Percentiles rank a stretch among this genome's conserved stretches.
Evolutionary conservation across 2,329 filamentous ascomycete genomes (phyloP).

Genomic region (Pseudonectria foliicola): DNA sequence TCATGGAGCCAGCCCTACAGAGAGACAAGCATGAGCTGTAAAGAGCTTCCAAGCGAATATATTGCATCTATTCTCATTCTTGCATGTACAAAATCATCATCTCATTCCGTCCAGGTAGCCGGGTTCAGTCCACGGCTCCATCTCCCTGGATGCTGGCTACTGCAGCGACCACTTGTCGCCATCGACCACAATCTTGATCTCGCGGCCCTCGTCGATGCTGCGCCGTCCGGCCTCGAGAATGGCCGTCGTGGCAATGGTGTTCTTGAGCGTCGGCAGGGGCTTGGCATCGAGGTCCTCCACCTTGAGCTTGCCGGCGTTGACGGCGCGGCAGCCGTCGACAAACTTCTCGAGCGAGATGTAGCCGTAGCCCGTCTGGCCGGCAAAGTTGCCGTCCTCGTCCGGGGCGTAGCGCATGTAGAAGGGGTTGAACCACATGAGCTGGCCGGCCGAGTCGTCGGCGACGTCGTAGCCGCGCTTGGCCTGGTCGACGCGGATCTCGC

Average conservation of each 20-base stretch:
- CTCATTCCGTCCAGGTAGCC: too few species aligned
- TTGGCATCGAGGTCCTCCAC: conserved; percentile 73
- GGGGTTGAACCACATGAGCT: conserved; percentile 83
- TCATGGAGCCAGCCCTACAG: too few species aligned
- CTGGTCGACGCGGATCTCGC: conserved; percentile 86
- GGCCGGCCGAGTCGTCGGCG: conserved; percentile 66
- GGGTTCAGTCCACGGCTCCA: too few species aligned
- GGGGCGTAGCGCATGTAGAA: conserved; percentile 95
- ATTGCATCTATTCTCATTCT: not conserved
- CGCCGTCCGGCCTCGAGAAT: conserved; percentile 81
- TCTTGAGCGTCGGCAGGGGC: conserved; percentile 75
- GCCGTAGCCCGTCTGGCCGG: conserved; percentile 83
- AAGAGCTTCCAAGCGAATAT: too few species aligned
- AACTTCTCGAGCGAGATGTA: conserved; percentile 97
- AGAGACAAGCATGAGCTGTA: too few species aligned
- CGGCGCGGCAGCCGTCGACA: conserved; percentile 72
- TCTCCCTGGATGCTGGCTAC: conserved; percentile 18
- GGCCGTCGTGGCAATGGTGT: conserved; percentile 86
- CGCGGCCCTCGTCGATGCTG: conserved; percentile 75
- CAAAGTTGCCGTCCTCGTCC: conserved; percentile 91
- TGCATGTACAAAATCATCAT: conserved; percentile 2
- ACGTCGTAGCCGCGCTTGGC: conserved; percentile 93
- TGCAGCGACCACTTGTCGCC: conserved; percentile 62
- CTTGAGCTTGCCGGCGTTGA: conserved; percentile 67
- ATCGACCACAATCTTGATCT: conserved; percentile 65